Base-by-base conservation (phyloP, 2,329 filamentous ascomycete genomes). In the Cryphonectria japonica region DNA sequence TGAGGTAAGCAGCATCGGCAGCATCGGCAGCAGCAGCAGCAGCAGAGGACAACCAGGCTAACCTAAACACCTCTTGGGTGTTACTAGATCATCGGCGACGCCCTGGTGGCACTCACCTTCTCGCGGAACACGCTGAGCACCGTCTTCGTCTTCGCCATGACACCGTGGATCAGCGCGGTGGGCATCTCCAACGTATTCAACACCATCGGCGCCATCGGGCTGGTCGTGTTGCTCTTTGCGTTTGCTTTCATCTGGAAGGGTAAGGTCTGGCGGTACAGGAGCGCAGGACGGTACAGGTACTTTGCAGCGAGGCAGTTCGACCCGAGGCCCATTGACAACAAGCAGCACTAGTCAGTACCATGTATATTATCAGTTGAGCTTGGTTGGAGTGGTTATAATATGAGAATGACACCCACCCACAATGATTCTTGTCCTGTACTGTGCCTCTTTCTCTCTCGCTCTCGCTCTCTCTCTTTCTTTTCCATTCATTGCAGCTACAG, bases 131-230 rank as follows among this genome's bases (percentile, higher is more conserved):
- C 70, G 8, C 57, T 73, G 43, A 73, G 72, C 68, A 73, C 72
- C 43, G 57, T 73, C 29, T 73, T 73, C 26, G 72, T 73, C 34
- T 73, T 73, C 32, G 39, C 70, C 37, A 73, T 73, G 72, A 72
- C 72, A 2, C 72, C 72, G 1, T 73, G 72, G 72, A 72, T 73
- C 29, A 39, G 11, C 11, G 64, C 65, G 14, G 70, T 73, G 22
- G 72, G 72, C 26, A 72, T 73, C 46, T 69, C 70, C 6, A 73
- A 73, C 39, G 67, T 73, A 41, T 73, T 73, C 70, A 73, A 73
- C 69, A 73, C 72, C n/a, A 72, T 73, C 22, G 72, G 72, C 3
- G 72, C 72, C 22, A 73, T 73, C 59, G 70, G 70, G 3, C 67
- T 71, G 13, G 54, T 34, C 14, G 72, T 73, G 50, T 62, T 73